Conservation (phyloP, 1,284 basidiomycete genomes). For the Sporisorium scitamineum region DNA sequence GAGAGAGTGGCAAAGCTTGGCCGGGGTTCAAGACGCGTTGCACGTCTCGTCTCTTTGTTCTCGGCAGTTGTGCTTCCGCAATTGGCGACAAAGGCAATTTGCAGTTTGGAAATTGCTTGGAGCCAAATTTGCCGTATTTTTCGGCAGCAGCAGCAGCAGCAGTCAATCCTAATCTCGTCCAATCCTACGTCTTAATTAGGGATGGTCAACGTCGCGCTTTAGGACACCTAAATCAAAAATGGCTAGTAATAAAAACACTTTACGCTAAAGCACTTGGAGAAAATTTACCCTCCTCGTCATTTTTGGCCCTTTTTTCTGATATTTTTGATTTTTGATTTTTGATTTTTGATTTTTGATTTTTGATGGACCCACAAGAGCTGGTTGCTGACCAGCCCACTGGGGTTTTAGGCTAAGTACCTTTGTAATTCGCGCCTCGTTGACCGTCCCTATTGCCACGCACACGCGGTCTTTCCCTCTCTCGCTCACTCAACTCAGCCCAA, state of each 20-base stretch:
- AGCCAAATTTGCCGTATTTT: not conserved
- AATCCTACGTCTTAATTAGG: not conserved
- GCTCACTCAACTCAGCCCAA: not conserved
- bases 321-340: too few species aligned
- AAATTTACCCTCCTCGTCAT: too few species aligned
- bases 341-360: too few species aligned
- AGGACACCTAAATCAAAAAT: too few species aligned
- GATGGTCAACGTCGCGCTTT: too few species aligned
- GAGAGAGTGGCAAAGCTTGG: not conserved
- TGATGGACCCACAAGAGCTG: too few species aligned
- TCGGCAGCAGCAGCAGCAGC: not conserved
- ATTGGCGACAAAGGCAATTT: not conserved
- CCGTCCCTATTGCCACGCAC: not conserved
- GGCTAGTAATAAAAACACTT: too few species aligned
- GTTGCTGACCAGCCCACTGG: too few species aligned
- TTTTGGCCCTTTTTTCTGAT: too few species aligned
- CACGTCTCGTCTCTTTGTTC: conserved; percentile 11
- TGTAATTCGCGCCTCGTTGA: too few species aligned
- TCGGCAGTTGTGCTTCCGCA: conserved; percentile 26
- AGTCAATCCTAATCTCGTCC: conserved; percentile 1
- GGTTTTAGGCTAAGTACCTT: too few species aligned
- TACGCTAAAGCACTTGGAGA: too few species aligned
- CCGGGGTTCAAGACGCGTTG: conserved; percentile 4
- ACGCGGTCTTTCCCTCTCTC: not conserved
- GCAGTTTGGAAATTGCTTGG: not conserved